Conservation (phyloP, 2,329 filamentous ascomycete species). For the Cercospora zeina region DNA sequence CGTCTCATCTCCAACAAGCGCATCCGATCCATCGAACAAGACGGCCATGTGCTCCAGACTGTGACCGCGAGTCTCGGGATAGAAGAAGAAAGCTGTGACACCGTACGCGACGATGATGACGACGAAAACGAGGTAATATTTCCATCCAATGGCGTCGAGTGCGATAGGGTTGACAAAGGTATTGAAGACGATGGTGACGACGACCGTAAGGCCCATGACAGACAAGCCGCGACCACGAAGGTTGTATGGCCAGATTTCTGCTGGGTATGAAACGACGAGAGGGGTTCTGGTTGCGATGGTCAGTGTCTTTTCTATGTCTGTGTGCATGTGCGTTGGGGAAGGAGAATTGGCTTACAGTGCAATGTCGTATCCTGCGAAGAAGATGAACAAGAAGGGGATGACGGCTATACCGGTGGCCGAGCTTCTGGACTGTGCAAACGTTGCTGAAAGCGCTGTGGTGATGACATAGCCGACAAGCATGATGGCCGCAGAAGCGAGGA, state of each 20-base stretch:
- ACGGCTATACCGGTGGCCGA: conserved; percentile 42
- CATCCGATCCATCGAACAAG: conserved; percentile 43
- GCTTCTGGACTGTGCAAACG: conserved; percentile 40
- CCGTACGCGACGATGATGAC: conserved; percentile 34
- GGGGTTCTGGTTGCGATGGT: conserved; percentile 31
- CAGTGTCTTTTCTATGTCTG: neutral
- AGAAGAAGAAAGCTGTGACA: conserved; percentile 28
- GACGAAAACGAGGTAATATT: conserved; percentile 50
- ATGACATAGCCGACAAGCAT: conserved; percentile 48
- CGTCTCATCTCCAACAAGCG: conserved; percentile 18
- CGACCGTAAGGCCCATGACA: conserved; percentile 28
- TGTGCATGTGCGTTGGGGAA: neutral
- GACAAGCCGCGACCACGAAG: conserved; percentile 35
- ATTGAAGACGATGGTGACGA: conserved; percentile 36
- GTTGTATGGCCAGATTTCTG: conserved; percentile 41
- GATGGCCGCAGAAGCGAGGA: conserved; percentile 45
- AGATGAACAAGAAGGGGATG: conserved; percentile 49
- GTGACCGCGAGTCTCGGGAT: conserved; percentile 24
- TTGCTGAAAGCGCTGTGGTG: conserved; percentile 36
- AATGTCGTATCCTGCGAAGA: conserved; percentile 46
- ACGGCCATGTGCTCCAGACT: conserved; percentile 49
- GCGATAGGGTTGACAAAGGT: conserved; percentile 49
- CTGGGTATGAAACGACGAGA: conserved; percentile 39
- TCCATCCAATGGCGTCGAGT: conserved; percentile 44
- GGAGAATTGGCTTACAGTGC: conserved; percentile 27